These are phyloP conservation scores for Rhinocladiella similis DNA, from an alignment of 2,329 filamentous ascomycete genomes.

Conservation along the genomic window DNA sequence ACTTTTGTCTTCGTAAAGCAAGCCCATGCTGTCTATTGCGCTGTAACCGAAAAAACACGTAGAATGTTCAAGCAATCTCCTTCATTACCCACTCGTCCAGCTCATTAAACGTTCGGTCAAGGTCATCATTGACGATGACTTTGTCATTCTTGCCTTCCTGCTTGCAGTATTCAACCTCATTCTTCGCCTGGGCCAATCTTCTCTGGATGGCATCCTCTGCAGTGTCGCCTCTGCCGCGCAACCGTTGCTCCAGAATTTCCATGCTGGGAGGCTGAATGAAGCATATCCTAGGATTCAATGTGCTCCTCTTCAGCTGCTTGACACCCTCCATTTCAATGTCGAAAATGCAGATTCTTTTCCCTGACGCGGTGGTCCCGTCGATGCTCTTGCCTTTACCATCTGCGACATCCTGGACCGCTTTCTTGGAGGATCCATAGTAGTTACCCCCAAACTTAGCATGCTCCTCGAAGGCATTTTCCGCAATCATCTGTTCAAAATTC, in stretches of 20 bases:
- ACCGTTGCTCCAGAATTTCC: constrained; percentile 70
- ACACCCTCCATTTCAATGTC: constrained; percentile 98
- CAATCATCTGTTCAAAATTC: constrained; percentile 67
- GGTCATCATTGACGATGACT: constrained; percentile 66
- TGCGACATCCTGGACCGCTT: constrained; percentile 73
- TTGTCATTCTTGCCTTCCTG: constrained; percentile 66
- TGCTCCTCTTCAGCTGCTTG: constrained; percentile 82
- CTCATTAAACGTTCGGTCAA: constrained; percentile 58
- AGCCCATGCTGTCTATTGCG: neutral
- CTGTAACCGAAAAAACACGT: neutral
- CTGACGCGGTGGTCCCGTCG: constrained; percentile 42
- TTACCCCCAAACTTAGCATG: constrained; percentile 84
- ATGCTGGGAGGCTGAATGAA: constrained; percentile 81
- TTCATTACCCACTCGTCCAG: constrained; percentile 54
- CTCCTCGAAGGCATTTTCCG: constrained; percentile 77
- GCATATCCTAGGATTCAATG: constrained; percentile 74
- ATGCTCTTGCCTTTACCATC: constrained; percentile 54
- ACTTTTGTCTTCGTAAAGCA: neutral
- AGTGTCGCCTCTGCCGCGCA: constrained; percentile 77
- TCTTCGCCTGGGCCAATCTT: constrained; percentile 68
- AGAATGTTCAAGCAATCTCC: constrained; percentile 14
- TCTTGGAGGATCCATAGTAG: constrained; percentile 80
- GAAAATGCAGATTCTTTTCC: constrained; percentile 74
- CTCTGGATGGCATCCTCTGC: constrained; percentile 69
- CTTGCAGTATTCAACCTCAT: constrained; percentile 72